Evolutionary conservation across 208 protist genomes (phyloP), one percentile per base, ranked within the genome.

Genomic region (Porcisia hertigi): DNA sequence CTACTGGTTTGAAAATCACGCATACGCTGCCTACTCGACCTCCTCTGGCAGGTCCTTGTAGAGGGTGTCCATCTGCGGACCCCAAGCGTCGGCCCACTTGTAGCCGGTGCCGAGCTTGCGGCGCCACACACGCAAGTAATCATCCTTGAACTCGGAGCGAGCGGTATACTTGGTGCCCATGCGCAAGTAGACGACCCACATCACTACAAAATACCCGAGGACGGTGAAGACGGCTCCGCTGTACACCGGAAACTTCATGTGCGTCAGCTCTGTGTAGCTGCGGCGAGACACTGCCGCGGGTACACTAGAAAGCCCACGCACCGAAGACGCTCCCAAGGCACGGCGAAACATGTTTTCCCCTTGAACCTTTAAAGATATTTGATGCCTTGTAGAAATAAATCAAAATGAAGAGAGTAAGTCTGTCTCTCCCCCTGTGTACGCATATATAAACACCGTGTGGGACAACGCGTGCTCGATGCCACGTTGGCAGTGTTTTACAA

Each of bases 101-200:
- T 97, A 97, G 80, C 92, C 92, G 30, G 87, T 94, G 83, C 92
- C 92, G 62, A 97, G 81, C 80, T 93, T 95, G 80, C 90, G 87
- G 79, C 85, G 83, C 92, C 92, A 97, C 69, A 95, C 89, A 71
- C 91, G 88, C 73, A 95, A 69, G 84, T 90, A 90, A 70, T 97
- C 89, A 23, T 87, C 70, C 88, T 97, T 97, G 85, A 90, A 95
- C 80, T 89, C 82, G 57, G 78, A 67, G 71, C 85, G 85, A 23
- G 43, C 47, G 9, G 84, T 78, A 34, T 86, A 80, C 14, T 77
- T 74, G 69, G 79, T 91, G 71, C 89, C 89, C 77, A 88, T 90
- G 79, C 83, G 83, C 30, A 81, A 63, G 73, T 93, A 93, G 69
- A 94, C 57, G 59, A 92, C 23, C 89, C 88, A 97, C 85, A 95